Percentiles rank a stretch among this genome's conserved stretches.
Evolutionary conservation across 768 basidiomycete species (phyloP).

Genomic region (Boletus speciosus): DNA sequence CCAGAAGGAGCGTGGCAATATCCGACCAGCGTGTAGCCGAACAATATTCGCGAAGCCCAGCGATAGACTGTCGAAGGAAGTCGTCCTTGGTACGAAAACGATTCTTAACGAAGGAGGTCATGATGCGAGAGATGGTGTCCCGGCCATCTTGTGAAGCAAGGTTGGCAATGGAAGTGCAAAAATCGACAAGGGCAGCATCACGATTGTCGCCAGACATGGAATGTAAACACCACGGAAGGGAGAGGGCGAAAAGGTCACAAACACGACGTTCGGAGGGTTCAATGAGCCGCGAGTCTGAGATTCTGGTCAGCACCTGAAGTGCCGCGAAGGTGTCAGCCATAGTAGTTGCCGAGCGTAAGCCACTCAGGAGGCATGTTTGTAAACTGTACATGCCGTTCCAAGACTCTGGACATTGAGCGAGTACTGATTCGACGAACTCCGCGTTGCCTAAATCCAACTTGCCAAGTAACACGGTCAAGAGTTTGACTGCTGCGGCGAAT

Average conservation of each 20-base stretch:
- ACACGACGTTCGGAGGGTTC: conserved; percentile 69
- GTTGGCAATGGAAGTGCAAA: conserved; percentile 68
- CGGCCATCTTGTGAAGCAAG: conserved; percentile 73
- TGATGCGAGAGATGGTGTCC: conserved; percentile 80
- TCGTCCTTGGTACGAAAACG: conserved; percentile 92
- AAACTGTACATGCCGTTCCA: conserved; percentile 67
- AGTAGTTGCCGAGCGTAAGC: conserved; percentile 76
- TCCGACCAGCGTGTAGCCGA: conserved; percentile 72
- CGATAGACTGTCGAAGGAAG: conserved; percentile 85
- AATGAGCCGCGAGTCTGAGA: conserved; percentile 61
- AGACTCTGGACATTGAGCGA: conserved; percentile 61
- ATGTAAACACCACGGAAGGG: conserved; percentile 85
- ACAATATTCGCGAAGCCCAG: conserved; percentile 83
- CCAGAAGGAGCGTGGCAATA: conserved; percentile 80
- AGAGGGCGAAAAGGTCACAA: conserved; percentile 77
- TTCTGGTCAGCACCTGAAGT: conserved; percentile 57
- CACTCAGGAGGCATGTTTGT: conserved; percentile 70
- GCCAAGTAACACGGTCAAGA: conserved; percentile 62
- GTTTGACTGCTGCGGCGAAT: conserved; percentile 61
- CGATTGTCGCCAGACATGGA: conserved; percentile 64
- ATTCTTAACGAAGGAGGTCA: conserved; percentile 82
- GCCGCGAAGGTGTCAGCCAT: conserved; percentile 63
- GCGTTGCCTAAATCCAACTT: conserved; percentile 71
- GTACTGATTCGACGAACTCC: conserved; percentile 61
- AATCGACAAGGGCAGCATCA: conserved; percentile 58